phyloP scores from a whole-genome alignment of 2,329 filamentous ascomycete species.

The Aspergillus udagawae region DNA sequence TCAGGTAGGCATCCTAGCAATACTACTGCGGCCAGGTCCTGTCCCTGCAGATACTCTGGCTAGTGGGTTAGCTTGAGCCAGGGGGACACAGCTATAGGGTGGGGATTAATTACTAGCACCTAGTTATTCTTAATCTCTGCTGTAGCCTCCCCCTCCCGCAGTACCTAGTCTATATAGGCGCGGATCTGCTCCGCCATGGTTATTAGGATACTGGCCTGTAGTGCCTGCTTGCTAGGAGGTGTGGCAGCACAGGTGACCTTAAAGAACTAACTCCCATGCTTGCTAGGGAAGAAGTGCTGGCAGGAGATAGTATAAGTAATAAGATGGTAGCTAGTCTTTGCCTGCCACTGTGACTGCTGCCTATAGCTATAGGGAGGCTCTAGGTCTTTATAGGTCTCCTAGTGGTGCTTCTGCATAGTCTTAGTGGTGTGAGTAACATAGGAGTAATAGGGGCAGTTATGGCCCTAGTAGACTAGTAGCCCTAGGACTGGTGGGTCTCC shows the following conservation, averaged over 20 bases:
- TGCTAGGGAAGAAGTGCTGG: background rate
- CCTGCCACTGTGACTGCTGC: too few relatives aligned
- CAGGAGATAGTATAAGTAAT: background rate
- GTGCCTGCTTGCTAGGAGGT: background rate
- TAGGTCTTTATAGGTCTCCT: background rate
- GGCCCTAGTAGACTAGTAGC: background rate
- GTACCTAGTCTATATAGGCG: background rate
- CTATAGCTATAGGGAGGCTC: background rate
- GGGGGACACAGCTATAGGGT: background rate
- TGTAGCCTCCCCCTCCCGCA: background rate
- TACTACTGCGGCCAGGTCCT: background rate
- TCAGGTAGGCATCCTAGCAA: background rate
- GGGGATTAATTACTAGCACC: background rate
- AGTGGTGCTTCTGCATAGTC: background rate
- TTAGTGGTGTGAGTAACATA: background rate
- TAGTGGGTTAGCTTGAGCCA: background rate
- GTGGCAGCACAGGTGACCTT: background rate
- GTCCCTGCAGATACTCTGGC: background rate
- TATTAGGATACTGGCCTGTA: too few relatives aligned
- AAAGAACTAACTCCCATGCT: background rate
- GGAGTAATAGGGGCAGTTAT: background rate
- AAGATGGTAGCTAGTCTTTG: too few relatives aligned
- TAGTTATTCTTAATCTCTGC: background rate
- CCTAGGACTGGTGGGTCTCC: background rate
- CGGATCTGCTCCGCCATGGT: background rate